These are phyloP conservation scores for Taphrina communis DNA, from an alignment of 1,139 yeast species.

Conservation along the genomic window DNA sequence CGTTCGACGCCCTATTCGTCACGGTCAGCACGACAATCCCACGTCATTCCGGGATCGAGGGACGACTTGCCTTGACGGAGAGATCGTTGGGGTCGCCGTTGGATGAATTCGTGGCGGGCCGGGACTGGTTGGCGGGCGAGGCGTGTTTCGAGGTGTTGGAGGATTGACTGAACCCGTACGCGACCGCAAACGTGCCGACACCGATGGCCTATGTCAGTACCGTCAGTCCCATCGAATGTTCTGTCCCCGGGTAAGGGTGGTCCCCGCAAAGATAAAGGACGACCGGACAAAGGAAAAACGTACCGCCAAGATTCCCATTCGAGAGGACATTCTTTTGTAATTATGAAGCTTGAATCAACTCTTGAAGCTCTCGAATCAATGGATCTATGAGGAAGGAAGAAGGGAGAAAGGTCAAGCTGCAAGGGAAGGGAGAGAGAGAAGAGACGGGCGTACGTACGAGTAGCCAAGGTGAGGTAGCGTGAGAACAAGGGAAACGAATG, in stretches of 20 bases:
- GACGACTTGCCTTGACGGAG: slow-evolving; percentile 26
- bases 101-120: slow-evolving; percentile 19
- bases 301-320: slow-evolving; percentile 33
- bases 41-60: no score
- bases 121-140: slow-evolving; percentile 38
- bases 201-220: slow-evolving; percentile 20
- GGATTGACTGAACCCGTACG: slow-evolving; percentile 21
- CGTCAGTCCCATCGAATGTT: neutral
- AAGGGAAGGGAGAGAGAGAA: neutral
- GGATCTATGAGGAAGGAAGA: no score
- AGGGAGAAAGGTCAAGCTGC: no score
- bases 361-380: no score
- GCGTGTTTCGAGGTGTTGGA: slow-evolving; percentile 31
- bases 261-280: neutral
- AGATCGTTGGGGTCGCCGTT: slow-evolving; percentile 15
- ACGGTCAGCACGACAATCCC: no score
- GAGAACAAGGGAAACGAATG: no score
- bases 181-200: slow-evolving; percentile 13
- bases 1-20: slow-evolving; percentile 26
- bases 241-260: no score
- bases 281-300: neutral
- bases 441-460: no score
- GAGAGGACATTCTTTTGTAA: slow-evolving; percentile 15
- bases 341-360: no score
- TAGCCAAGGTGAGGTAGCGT: no score